Base-by-base conservation (phyloP, 2,329 filamentous ascomycete species). In the Phialophora verrucosa region DNA sequence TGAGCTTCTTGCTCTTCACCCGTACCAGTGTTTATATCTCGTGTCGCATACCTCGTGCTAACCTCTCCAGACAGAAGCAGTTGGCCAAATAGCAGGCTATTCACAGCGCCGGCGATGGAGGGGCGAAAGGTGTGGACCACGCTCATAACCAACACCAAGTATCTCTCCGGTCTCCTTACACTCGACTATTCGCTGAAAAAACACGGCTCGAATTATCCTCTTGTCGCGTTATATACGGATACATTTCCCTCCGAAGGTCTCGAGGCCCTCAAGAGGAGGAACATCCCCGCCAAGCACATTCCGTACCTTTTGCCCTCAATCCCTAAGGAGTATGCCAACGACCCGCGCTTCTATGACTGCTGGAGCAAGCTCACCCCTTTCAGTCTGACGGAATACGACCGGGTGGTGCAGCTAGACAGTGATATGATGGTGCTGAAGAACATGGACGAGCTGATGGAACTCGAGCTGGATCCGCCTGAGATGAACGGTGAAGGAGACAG, bases 401-500 rank as follows among this genome's bases (percentile, higher is more conserved):
- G 92, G 49, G 87, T 96, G 38, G 90, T 96, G 42, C 90, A 92
- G 79, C 84, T 97, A 62, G 93, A 97, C 79, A 90, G 89, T 74
- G 93, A 97, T 80, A 96, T 96, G 92, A 80, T 96, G 59, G 88
- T 92, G 7, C 79, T 89, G 70, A 84, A 84, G 73, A 96, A 96
- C 78, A 96, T 97, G 91, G 93, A 96, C 76, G 92, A 96, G 80
- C 82, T 96, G 71, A 96, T 96, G 91, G 87, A 91, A n/a, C 73
- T 96, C 58, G 81, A 86, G 68, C 85, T 96, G 54, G 91, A 94
- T 77, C 75, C 80, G 23, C 81, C 85, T 0, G 80, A 79, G 50
- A 66, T 82, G 65, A 80, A 73, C 1, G 87, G 73, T 11, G 80
- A 79, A 20, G 87, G 90, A 25, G 76, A 83, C 53, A 83, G 85